Percentiles rank a stretch among this genome's conserved stretches.
These are phyloP conservation scores for Calonectria honghensis DNA, from an alignment of 2,329 filamentous ascomycete species.

Conservation along the genomic window DNA sequence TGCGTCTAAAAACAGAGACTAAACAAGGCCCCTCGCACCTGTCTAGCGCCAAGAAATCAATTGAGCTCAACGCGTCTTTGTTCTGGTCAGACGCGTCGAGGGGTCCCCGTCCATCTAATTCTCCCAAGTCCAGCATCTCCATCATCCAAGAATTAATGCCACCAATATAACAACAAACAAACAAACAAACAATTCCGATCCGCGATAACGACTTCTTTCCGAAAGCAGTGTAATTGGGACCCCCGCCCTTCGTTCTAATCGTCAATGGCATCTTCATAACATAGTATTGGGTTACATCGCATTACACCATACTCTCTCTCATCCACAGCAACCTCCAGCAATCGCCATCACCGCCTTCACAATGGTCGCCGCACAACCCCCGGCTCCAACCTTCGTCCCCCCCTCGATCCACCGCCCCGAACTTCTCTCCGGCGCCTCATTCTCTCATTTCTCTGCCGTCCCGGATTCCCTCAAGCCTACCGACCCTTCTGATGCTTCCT, in stretches of 20 bases:
- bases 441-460: slow-evolving; percentile 82
- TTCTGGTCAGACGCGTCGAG: slow-evolving; percentile 38
- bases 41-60: slow-evolving; percentile 27
- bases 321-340: not conserved
- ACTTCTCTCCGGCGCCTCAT: slow-evolving; percentile 80
- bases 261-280: slow-evolving; percentile 12
- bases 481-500: slow-evolving; percentile 58
- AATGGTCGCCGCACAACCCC: slow-evolving; percentile 36
- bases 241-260: not conserved
- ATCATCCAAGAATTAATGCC: slow-evolving; percentile 4
- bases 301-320: not conserved
- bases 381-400: slow-evolving; percentile 72
- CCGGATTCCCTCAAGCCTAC: slow-evolving; percentile 75
- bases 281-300: not conserved
- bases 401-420: slow-evolving; percentile 78
- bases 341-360: slow-evolving; percentile 26
- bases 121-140: slow-evolving; percentile 1
- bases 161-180: slow-evolving; percentile 10
- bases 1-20: slow-evolving; percentile 4
- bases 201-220: not conserved
- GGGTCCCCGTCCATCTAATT: slow-evolving; percentile 21
- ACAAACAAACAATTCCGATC: not conserved
- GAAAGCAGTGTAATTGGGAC: not conserved
- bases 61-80: slow-evolving; percentile 38
- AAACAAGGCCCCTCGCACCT: not conserved